Conservation (phyloP, 305 asterid species). For the Fraxinus velutina region DNA sequence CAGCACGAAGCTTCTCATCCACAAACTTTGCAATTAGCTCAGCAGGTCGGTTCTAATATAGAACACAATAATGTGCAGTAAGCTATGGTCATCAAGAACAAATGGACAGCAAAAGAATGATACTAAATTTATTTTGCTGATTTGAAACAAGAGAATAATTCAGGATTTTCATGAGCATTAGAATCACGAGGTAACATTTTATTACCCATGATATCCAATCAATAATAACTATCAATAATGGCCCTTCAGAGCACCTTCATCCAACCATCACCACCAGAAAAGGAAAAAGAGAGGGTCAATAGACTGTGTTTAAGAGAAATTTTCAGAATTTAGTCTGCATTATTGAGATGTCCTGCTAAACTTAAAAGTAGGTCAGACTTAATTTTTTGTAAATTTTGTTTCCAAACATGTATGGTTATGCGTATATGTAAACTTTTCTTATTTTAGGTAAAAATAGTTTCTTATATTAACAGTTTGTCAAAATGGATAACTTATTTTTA, state of each 20-base stretch:
- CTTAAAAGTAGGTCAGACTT: neutral
- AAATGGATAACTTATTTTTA: neutral
- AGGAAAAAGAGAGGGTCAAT: neutral
- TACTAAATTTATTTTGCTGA: neutral
- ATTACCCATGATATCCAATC: neutral
- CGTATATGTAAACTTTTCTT: neutral
- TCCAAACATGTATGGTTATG: neutral
- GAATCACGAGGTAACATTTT: neutral
- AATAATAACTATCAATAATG: neutral
- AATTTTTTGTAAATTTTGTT: neutral
- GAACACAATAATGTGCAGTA: constrained; percentile 5
- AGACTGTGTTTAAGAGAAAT: neutral
- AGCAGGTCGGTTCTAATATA: constrained; percentile 87
- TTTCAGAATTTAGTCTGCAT: neutral
- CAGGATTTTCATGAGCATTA: neutral
- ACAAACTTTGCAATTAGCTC: constrained; percentile 92
- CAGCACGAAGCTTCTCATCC: constrained; percentile 93
- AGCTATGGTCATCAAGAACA: constrained; percentile 8
- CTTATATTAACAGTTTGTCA: neutral
- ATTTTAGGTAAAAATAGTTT: neutral
- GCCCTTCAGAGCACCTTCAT: neutral
- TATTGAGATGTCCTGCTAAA: neutral
- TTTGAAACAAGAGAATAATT: neutral
- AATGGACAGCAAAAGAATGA: neutral
- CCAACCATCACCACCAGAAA: neutral